Base-by-base conservation (phyloP, 2,329 filamentous ascomycete genomes). In the Coniochaeta hoffmannii region DNA sequence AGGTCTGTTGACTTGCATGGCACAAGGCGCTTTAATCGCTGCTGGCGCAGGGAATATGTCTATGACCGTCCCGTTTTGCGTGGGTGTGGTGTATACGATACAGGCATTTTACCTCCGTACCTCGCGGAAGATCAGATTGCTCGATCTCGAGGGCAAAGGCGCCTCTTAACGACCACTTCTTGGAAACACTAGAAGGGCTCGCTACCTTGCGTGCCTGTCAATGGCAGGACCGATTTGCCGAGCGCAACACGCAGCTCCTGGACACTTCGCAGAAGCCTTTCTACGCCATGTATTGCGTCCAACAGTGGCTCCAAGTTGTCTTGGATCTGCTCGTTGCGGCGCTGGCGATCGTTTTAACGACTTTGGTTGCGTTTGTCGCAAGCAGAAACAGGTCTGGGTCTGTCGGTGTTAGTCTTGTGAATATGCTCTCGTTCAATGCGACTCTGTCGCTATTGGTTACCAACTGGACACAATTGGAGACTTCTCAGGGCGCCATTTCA, bases 161-260 rank as follows among this genome's bases (percentile, higher is more conserved):
- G 28, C 46, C 30, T 35, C 54, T 28, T 26, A 19, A 15, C 17
- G 50, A 24, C 7, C 51, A 34, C 54, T 54, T 58, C 35, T 85
- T 22, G 86, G 87, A 26, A 78, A 87, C 53, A 80, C 85, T 79
- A 30, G 76, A 76, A 6, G 75, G 79, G 2, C 83, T 87, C 57
- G 82, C 82, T 3, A 85, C 88, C 57, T 85, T 86, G 28, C 56
- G 58, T 4, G 58, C 58, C 8, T 58, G 97, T 57, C 94, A 94
- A 62, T 97, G 94, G 71, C 94, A 94, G 59, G 94, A 93, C 22
- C 94, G 94, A 59, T 97, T 97, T 69, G 97, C 97, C 69, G 91
- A 93, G 56, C 94, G 97, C 71, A 88, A 84, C 17, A 88, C 89
- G 0, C 89, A 90, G 1, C 80, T 90, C 6, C 72, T 92, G 24